Percentiles rank a stretch among this genome's conserved stretches.
phyloP scores from a whole-genome alignment of 2,329 filamentous ascomycete genomes.

The Trichoderma cornu-damae region DNA sequence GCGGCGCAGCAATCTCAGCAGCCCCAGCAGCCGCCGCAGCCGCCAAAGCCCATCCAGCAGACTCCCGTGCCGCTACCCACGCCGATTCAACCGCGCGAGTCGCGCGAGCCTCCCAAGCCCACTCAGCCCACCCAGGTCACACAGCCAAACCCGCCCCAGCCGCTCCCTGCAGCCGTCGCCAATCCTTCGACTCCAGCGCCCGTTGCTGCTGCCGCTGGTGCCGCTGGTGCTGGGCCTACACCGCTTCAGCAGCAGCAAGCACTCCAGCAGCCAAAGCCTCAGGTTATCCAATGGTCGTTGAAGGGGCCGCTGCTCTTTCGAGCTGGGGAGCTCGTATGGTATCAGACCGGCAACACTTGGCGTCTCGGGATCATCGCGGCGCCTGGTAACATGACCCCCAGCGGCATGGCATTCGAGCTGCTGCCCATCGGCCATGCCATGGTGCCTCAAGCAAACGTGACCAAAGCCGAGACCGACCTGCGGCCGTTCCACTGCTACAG shows the following conservation, averaged over 20 bases:
- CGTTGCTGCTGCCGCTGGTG: neutral
- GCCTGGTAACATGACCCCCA: slow-evolving; percentile 32
- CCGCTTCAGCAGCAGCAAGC: slow-evolving; percentile 8
- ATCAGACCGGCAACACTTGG: slow-evolving; percentile 43
- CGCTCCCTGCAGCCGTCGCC: slow-evolving; percentile 12
- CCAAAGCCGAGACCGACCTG: slow-evolving; percentile 39
- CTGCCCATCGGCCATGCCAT: slow-evolving; percentile 39
- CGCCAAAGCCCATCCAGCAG: slow-evolving; percentile 2
- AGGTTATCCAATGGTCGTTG: slow-evolving; percentile 29
- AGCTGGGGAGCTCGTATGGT: slow-evolving; percentile 49
- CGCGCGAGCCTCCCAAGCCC: slow-evolving; percentile 23
- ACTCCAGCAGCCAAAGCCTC: slow-evolving; percentile 10
- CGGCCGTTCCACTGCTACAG: slow-evolving; percentile 50
- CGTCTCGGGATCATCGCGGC: slow-evolving; percentile 43
- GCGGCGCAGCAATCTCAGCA: slow-evolving; percentile 19
- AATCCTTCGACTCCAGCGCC: slow-evolving; percentile 10
- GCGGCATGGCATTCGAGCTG: slow-evolving; percentile 33
- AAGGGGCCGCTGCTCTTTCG: slow-evolving; percentile 40
- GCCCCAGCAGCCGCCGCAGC: slow-evolving; percentile 9
- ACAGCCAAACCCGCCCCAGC: slow-evolving; percentile 12
- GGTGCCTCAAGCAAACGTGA: slow-evolving; percentile 36
- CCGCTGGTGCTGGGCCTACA: neutral
- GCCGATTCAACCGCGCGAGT: slow-evolving; percentile 20
- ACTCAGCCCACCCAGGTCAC: neutral
- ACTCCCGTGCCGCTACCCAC: slow-evolving; percentile 16